These are phyloP conservation scores for Ampelomyces quisqualis DNA, from an alignment of 2,329 filamentous ascomycete species.

Conservation along the genomic window DNA sequence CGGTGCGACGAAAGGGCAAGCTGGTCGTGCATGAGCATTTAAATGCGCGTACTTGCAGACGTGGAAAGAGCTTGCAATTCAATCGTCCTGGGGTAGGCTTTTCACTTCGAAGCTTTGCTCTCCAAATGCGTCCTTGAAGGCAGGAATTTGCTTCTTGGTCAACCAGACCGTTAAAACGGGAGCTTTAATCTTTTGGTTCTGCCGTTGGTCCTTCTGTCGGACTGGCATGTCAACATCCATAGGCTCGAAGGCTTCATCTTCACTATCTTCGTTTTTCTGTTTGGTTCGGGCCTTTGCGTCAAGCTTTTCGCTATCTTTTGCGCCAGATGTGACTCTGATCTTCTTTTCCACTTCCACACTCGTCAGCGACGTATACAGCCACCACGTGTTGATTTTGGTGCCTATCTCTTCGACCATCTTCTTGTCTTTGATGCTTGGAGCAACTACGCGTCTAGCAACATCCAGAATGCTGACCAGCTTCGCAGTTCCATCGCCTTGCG, in stretches of 20 bases:
- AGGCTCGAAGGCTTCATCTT: constrained; percentile 19
- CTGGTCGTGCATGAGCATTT: too few species aligned
- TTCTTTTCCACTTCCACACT: constrained; percentile 13
- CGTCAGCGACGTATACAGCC: constrained; percentile 19
- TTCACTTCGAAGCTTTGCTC: constrained; percentile 16
- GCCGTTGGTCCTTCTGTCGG: neutral
- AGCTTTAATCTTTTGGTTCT: constrained; percentile 6
- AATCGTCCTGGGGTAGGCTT: constrained; percentile 5
- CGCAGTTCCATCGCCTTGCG: constrained; percentile 21
- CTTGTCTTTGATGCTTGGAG: constrained; percentile 4
- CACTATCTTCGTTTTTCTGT: constrained; percentile 11
- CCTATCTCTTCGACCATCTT: neutral
- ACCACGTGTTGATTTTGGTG: constrained; percentile 22
- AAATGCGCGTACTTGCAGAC: too few species aligned
- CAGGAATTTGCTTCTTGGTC: constrained; percentile 16
- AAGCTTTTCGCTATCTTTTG: neutral
- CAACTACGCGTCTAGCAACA: constrained; percentile 16
- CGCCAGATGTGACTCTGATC: neutral
- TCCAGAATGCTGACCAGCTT: constrained; percentile 28
- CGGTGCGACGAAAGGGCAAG: too few species aligned
- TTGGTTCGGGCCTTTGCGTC: neutral
- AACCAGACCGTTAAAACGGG: constrained; percentile 28
- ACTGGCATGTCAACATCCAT: constrained; percentile 10
- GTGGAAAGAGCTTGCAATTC: too few species aligned
- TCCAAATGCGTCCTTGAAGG: constrained; percentile 20